Evolutionary conservation across 78 protist species (phyloP).

Genomic region (Dictyostelium firmibasis): DNA sequence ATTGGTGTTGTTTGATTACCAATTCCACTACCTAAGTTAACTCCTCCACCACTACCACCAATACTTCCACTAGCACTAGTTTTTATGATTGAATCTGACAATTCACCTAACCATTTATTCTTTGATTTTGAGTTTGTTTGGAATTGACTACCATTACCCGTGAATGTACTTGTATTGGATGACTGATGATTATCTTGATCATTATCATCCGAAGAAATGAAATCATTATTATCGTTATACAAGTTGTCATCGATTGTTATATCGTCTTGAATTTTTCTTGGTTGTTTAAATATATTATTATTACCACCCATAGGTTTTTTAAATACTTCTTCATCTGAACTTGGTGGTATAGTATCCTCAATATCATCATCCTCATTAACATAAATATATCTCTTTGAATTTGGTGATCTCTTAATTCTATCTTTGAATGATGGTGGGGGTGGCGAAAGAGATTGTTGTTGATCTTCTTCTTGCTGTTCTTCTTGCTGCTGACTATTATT

Average conservation of each 20-base stretch:
- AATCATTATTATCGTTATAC: background rate
- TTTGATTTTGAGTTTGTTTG: background rate
- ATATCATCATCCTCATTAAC: background rate
- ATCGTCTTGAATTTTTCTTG: background rate
- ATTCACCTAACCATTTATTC: background rate
- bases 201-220: background rate
- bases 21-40: background rate
- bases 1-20: background rate
- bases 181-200: background rate
- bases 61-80: background rate
- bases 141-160: background rate
- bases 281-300: background rate
- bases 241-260: background rate
- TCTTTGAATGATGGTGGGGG: conserved; percentile 3
- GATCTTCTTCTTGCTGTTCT: background rate
- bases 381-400: background rate
- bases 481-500: background rate
- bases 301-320: background rate
- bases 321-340: background rate
- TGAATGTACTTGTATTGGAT: background rate
- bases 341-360: background rate
- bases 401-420: background rate
- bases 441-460: background rate
- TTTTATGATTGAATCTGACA: background rate
- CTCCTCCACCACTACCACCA: background rate